Evolutionary conservation across 2,329 filamentous ascomycete genomes (phyloP).

Genomic region (Exophiala xenobiotica): DNA sequence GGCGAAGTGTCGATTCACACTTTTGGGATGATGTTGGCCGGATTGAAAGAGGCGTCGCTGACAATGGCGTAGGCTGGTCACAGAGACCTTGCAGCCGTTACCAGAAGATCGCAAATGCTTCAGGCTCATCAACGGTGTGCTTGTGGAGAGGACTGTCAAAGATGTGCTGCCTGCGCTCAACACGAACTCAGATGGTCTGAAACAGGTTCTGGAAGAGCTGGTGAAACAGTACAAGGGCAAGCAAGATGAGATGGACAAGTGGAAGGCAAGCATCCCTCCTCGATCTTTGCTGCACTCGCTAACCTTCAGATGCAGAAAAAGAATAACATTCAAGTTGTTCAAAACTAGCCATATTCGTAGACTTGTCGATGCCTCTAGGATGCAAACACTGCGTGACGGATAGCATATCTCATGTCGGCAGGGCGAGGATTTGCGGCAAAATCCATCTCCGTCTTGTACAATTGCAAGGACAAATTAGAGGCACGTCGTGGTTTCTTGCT

Average conservation of each 20-base stretch:
- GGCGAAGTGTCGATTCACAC: no score
- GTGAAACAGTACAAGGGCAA: conserved; percentile 95
- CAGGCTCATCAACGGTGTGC: conserved; percentile 95
- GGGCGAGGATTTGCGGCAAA: no score
- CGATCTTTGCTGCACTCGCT: not conserved
- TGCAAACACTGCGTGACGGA: no score
- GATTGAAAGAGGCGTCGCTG: not conserved
- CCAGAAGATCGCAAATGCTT: conserved; percentile 90
- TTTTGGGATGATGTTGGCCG: no score
- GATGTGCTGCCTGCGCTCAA: conserved; percentile 88
- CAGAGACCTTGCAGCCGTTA: conserved; percentile 85
- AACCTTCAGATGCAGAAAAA: conserved; percentile 41
- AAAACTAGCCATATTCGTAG: conserved; percentile 37
- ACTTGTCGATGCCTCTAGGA: no score
- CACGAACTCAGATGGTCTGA: conserved; percentile 91
- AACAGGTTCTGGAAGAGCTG: conserved; percentile 89
- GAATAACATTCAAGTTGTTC: conserved; percentile 51
- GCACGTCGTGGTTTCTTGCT: no score
- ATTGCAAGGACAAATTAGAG: no score
- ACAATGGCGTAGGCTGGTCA: conserved; percentile 68
- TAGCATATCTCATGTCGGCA: no score
- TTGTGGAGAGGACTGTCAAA: conserved; percentile 89
- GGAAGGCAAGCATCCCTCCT: conserved; percentile 71
- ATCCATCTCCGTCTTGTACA: no score
- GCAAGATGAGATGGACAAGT: conserved; percentile 93